These are phyloP conservation scores for Plasmodium cynomolgi DNA, from an alignment of 169 alveolate genomes.

Conservation along the genomic window DNA sequence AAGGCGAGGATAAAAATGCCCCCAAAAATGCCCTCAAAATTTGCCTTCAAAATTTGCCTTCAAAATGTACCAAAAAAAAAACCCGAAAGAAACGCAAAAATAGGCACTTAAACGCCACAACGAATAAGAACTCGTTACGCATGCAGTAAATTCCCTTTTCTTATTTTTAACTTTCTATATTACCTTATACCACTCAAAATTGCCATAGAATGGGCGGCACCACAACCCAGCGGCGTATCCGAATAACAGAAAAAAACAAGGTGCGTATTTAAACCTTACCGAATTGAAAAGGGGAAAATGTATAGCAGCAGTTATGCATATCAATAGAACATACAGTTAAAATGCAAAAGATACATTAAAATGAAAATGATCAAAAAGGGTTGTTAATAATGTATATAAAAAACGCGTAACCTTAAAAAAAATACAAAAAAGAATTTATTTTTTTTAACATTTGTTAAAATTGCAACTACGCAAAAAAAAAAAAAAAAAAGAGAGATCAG, in stretches of 20 bases:
- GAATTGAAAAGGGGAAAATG: background rate
- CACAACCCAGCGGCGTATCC: background rate
- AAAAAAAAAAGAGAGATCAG: background rate
- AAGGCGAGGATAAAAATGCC: background rate
- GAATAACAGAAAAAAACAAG: background rate
- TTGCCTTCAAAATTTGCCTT: background rate
- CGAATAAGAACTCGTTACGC: background rate
- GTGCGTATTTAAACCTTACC: background rate
- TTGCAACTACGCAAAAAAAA: background rate
- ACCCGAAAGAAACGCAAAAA: background rate
- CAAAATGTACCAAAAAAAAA: background rate
- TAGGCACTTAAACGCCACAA: background rate
- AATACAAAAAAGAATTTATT: background rate
- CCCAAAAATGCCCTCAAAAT: background rate
- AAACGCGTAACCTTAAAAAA: constrained; percentile 12
- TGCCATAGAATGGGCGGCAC: background rate
- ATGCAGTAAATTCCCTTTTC: background rate
- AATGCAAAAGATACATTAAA: background rate
- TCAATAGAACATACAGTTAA: background rate
- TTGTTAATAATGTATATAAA: background rate
- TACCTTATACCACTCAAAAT: background rate
- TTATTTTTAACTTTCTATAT: background rate
- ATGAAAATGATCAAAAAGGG: background rate
- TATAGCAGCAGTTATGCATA: background rate
- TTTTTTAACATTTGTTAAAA: background rate